Evolutionary conservation across 2,329 filamentous ascomycete species (phyloP).

Genomic region (Cladosporium sp.): DNA sequence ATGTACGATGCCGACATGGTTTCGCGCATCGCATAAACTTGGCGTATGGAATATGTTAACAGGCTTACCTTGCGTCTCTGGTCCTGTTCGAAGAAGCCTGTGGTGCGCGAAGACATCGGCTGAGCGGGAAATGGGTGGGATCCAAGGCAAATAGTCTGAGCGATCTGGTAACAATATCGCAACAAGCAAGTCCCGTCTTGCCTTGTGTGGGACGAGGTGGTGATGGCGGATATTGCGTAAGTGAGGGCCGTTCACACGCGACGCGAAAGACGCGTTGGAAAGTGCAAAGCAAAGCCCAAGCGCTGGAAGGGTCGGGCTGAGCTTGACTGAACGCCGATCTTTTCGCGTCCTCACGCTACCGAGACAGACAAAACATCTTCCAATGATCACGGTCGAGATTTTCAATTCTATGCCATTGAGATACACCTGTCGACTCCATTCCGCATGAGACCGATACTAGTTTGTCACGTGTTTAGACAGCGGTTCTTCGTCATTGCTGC

Average conservation of each 20-base stretch:
- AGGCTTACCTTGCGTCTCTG: conserved; percentile 42
- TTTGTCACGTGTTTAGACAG: background rate
- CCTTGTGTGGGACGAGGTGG: background rate
- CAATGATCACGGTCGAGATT: background rate
- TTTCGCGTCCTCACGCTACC: background rate
- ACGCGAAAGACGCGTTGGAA: conserved; percentile 8
- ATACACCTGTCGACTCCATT: background rate
- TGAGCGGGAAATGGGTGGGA: background rate
- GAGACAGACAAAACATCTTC: background rate
- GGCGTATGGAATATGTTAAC: background rate
- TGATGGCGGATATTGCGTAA: background rate
- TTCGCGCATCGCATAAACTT: background rate
- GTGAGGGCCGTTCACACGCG: conserved; percentile 5
- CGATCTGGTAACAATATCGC: conserved; percentile 5
- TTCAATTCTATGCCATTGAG: background rate
- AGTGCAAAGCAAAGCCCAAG: background rate
- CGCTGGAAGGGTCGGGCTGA: background rate
- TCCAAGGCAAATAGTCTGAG: background rate
- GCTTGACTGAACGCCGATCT: background rate
- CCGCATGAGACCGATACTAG: background rate
- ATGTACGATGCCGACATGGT: background rate
- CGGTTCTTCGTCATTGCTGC: background rate
- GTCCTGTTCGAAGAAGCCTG: conserved; percentile 54
- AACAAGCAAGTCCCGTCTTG: background rate
- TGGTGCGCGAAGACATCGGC: conserved; percentile 49